phyloP scores from a whole-genome alignment of 257 asterid genomes.

The Pogostemon cablin region DNA sequence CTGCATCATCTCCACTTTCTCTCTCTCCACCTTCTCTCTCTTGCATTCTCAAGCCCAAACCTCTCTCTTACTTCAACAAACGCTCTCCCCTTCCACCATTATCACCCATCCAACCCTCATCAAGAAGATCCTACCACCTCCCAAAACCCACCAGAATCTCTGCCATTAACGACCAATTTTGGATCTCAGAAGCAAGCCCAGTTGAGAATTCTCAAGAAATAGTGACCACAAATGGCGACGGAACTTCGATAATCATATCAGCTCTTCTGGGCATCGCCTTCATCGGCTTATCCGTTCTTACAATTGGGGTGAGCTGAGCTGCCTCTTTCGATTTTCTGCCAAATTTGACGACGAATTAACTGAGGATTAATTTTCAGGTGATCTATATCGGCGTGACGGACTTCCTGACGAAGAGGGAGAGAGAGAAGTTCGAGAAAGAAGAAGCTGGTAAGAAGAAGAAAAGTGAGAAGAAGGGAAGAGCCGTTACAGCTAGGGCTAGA shows the following conservation, averaged over 20 bases:
- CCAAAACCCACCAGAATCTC: constrained; percentile 35
- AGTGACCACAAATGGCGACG: constrained; percentile 47
- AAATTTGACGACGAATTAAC: too few relatives aligned
- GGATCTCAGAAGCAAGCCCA: constrained; percentile 53
- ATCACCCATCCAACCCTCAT: constrained; percentile 24
- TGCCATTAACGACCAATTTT: constrained; percentile 36
- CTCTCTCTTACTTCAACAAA: constrained; percentile 1
- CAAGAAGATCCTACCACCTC: constrained; percentile 22
- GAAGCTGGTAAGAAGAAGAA: constrained; percentile 73
- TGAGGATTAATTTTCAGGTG: constrained; percentile 43
- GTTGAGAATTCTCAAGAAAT: constrained; percentile 51
- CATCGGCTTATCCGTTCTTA: constrained; percentile 71
- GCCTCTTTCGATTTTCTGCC: neutral
- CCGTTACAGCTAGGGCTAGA: constrained; percentile 44
- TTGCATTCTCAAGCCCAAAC: constrained; percentile 30
- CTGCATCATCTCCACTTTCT: constrained; percentile 35
- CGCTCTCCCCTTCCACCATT: constrained; percentile 24
- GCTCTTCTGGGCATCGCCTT: constrained; percentile 69
- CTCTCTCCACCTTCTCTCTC: constrained; percentile 40
- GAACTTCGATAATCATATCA: constrained; percentile 47
- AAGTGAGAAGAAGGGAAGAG: constrained; percentile 51
- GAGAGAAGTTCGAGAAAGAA: constrained; percentile 75
- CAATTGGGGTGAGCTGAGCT: constrained; percentile 57
- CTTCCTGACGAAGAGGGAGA: constrained; percentile 82
- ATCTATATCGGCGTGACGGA: constrained; percentile 85